These are phyloP conservation scores for Melanopsichium pennsylvanicum DNA, from an alignment of 1,284 basidiomycete genomes.

Conservation along the genomic window DNA sequence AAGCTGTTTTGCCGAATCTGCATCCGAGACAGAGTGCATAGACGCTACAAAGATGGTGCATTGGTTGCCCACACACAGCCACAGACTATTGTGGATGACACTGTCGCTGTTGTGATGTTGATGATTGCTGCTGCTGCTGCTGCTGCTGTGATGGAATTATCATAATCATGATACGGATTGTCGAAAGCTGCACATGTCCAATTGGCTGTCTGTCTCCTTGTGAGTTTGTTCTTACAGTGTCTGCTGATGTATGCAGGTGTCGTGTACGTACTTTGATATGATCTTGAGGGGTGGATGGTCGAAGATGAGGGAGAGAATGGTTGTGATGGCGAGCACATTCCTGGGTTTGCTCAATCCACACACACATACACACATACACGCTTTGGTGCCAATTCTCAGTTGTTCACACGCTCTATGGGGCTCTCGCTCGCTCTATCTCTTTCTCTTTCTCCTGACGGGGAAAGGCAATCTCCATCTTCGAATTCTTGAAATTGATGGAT, in stretches of 20 bases:
- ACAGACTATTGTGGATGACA: too few species aligned
- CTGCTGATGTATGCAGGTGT: constrained; percentile 4
- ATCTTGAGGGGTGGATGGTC: constrained; percentile 51
- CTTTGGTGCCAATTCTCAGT: not conserved
- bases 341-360: constrained; percentile 1
- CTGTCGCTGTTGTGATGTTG: too few species aligned
- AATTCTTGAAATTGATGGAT: too few species aligned
- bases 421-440: not conserved
- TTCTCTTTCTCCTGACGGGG: too few species aligned
- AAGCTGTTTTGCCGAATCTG: too few species aligned
- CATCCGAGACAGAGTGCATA: too few species aligned
- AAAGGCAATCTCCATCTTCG: too few species aligned
- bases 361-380: not conserved
- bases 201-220: not conserved
- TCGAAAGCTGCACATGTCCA: not conserved
- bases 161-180: too few species aligned
- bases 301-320: constrained; percentile 38
- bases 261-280: constrained; percentile 45
- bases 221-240: constrained; percentile 1
- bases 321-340: constrained; percentile 16
- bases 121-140: too few species aligned
- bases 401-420: not conserved
- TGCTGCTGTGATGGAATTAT: too few species aligned
- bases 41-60: too few species aligned
- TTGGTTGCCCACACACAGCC: too few species aligned